These are phyloP conservation scores for Penicillium brasilianum DNA, from an alignment of 2,329 filamentous ascomycete species.

Conservation along the genomic window DNA sequence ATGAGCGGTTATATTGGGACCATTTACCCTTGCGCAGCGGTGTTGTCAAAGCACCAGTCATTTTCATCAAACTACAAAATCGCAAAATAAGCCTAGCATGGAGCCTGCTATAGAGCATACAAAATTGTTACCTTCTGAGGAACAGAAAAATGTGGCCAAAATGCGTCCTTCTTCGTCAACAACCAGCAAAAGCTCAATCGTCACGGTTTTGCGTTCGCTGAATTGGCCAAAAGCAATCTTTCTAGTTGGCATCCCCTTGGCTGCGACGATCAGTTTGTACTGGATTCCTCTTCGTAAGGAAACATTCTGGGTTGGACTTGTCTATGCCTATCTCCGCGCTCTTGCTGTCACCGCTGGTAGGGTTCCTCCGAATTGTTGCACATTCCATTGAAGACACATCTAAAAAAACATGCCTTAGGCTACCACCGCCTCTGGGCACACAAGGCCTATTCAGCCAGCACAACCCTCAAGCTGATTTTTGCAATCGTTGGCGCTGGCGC, in stretches of 20 bases:
- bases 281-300: conserved; percentile 13
- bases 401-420: conserved; percentile 46
- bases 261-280: conserved; percentile 5
- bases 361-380: background rate
- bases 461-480: conserved; percentile 75
- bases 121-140: background rate
- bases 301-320: conserved; percentile 8
- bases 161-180: background rate
- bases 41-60: background rate
- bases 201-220: background rate
- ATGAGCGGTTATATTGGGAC: background rate
- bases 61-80: background rate
- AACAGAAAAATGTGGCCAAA: background rate
- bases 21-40: background rate
- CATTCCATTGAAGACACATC: background rate
- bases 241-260: conserved; percentile 15
- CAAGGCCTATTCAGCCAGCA: conserved; percentile 74
- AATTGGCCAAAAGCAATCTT: conserved; percentile 13
- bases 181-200: background rate
- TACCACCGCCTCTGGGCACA: conserved; percentile 85
- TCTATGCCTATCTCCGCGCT: conserved; percentile 13
- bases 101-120: background rate
- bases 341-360: conserved; percentile 16
- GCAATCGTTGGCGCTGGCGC: conserved; percentile 78
- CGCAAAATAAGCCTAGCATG: background rate